Conservation (phyloP, 169 alveolate genomes). For the Eimeria maxima region DNA sequence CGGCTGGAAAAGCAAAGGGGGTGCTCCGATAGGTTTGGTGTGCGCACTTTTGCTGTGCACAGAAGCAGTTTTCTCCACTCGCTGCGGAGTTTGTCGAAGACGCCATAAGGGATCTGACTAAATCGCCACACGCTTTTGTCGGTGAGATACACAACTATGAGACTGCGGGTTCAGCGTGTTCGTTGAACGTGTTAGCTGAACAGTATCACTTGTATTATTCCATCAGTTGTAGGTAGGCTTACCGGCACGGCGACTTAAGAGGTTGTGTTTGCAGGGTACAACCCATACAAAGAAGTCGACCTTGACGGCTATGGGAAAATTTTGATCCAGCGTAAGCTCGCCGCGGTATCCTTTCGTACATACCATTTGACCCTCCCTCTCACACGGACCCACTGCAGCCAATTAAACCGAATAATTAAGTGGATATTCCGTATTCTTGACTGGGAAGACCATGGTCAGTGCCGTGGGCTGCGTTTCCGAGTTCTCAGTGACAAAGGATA, state of each 20-base stretch:
- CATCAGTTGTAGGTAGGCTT: not conserved
- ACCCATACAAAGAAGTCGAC: not conserved
- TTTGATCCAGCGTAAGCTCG: not conserved
- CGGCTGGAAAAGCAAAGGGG: not conserved
- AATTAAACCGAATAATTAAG: not conserved
- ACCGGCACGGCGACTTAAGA: not conserved
- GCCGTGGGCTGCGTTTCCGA: not conserved
- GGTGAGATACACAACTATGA: not conserved
- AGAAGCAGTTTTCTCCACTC: slow-evolving; percentile 9
- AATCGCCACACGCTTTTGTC: not conserved
- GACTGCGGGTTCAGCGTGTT: not conserved
- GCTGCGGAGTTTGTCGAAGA: slow-evolving; percentile 13
- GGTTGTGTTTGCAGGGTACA: not conserved
- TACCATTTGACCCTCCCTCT: not conserved
- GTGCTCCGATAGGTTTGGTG: not conserved
- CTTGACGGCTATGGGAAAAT: slow-evolving; percentile 29
- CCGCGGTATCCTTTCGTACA: not conserved
- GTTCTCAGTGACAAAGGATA: not conserved
- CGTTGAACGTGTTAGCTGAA: not conserved
- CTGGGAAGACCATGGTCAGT: not conserved
- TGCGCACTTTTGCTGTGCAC: not conserved
- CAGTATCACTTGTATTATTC: not conserved
- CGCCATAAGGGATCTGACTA: not conserved
- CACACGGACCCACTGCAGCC: not conserved
- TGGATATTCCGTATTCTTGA: not conserved